A percentile compares a stretch with the other conserved stretches of the same genome.
phyloP scores from a whole-genome alignment of 352 stramenopile species.

The Globisporangium ultimum region DNA sequence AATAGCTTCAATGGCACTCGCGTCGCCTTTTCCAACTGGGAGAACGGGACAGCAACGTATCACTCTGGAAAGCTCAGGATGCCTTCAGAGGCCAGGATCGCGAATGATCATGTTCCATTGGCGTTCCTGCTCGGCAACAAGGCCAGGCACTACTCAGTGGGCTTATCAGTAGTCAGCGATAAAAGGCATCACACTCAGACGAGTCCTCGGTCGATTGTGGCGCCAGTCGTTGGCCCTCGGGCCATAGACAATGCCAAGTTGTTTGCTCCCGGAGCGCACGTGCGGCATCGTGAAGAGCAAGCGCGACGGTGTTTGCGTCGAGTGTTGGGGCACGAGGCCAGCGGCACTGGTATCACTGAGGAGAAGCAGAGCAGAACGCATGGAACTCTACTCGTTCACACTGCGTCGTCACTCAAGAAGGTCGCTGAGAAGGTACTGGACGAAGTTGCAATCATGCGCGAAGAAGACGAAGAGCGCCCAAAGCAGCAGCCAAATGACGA shows the following conservation, averaged over 20 bases:
- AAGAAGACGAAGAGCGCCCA: constrained; percentile 10
- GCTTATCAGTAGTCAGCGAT: too few relatives aligned
- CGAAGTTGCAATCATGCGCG: constrained; percentile 3
- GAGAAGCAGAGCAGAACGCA: neutral
- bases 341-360: neutral
- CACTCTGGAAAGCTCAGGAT: constrained; percentile 6
- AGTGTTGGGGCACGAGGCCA: constrained; percentile 19
- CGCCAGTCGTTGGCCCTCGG: too few relatives aligned
- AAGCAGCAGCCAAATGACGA: constrained; percentile 8
- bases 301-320: constrained; percentile 31
- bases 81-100: constrained; percentile 17
- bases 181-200: too few relatives aligned
- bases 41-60: too few relatives aligned
- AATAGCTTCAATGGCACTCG: too few relatives aligned
- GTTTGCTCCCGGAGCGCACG: constrained; percentile 16
- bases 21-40: too few relatives aligned
- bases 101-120: constrained; percentile 58
- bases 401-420: constrained; percentile 5
- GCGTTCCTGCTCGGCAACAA: constrained; percentile 59
- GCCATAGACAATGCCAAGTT: constrained; percentile 2
- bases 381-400: neutral
- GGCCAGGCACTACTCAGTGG: constrained; percentile 29
- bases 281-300: constrained; percentile 32
- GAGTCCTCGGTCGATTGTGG: too few relatives aligned
- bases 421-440: constrained; percentile 7